Evolutionary conservation across 139 green algal species (phyloP).

Genomic region (Picochlorum sp.): DNA sequence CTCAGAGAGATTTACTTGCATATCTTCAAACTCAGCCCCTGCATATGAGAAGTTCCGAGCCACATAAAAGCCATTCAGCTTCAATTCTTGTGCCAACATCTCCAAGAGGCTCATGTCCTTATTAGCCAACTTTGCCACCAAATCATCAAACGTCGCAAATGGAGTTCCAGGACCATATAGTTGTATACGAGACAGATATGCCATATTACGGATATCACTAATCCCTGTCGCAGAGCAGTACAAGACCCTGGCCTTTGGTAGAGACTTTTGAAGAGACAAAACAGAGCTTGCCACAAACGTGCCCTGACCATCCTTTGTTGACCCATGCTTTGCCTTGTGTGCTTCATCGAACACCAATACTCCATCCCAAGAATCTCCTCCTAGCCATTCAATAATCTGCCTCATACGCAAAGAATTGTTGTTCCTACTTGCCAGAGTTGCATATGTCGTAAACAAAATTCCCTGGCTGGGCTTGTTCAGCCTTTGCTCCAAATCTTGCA

Average conservation of each 20-base stretch:
- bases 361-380: slow-evolving; percentile 53
- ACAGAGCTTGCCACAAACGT: slow-evolving; percentile 66
- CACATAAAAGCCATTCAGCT: slow-evolving; percentile 76
- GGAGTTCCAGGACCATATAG: slow-evolving; percentile 65
- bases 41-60: slow-evolving; percentile 67
- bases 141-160: slow-evolving; percentile 54
- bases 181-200: slow-evolving; percentile 70
- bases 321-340: slow-evolving; percentile 79
- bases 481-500: slow-evolving; percentile 60
- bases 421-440: slow-evolving; percentile 47
- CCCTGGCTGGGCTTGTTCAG: slow-evolving; percentile 72
- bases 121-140: slow-evolving; percentile 65
- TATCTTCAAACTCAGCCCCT: slow-evolving; percentile 68
- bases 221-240: slow-evolving; percentile 73
- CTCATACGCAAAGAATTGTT: slow-evolving; percentile 33
- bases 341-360: slow-evolving; percentile 69
- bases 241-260: slow-evolving; percentile 64
- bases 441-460: slow-evolving; percentile 83
- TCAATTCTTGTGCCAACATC: slow-evolving; percentile 80
- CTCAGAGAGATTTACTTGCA: slow-evolving; percentile 46
- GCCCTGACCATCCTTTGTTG: slow-evolving; percentile 52
- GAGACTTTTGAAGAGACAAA: slow-evolving; percentile 54
- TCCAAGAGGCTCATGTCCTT: slow-evolving; percentile 57
- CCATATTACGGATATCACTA: slow-evolving; percentile 62
- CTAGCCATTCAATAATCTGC: slow-evolving; percentile 68